Evolutionary conservation across 176 grass and related monocot species (phyloP).

Genomic region (Juncus inflexus): DNA sequence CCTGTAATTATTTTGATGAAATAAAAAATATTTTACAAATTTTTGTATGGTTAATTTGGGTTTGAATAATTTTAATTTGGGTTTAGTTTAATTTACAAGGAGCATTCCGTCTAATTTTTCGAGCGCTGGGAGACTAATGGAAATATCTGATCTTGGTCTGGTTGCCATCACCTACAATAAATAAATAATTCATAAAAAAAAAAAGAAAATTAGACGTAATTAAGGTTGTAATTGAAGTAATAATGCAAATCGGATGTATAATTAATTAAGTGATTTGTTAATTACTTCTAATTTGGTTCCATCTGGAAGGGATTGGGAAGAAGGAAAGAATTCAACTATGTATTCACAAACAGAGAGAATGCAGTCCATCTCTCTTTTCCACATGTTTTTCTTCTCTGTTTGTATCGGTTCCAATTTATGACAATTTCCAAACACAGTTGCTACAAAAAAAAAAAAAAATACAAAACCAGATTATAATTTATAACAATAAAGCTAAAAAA

Average conservation of each 20-base stretch:
- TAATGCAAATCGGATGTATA: not conserved
- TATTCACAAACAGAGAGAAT: slow-evolving; percentile 74
- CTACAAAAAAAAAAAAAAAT: slow-evolving; percentile 36
- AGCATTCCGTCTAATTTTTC: slow-evolving; percentile 89
- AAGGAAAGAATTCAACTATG: slow-evolving; percentile 83
- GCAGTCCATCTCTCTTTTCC: slow-evolving; percentile 86
- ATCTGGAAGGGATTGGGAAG: slow-evolving; percentile 51
- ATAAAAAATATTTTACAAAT: not conserved
- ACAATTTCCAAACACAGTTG: slow-evolving; percentile 83
- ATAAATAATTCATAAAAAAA: not conserved
- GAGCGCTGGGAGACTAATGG: slow-evolving; percentile 82
- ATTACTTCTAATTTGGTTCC: slow-evolving; percentile 47
- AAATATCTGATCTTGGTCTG: slow-evolving; percentile 61
- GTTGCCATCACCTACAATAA: slow-evolving; percentile 64
- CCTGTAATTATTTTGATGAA: slow-evolving; percentile 35
- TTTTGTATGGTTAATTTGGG: not conserved
- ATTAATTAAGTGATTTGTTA: not conserved
- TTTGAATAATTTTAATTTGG: not conserved
- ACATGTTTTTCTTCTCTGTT: slow-evolving; percentile 64
- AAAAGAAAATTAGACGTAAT: not conserved
- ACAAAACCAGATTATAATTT: slow-evolving; percentile 9
- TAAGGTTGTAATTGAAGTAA: not conserved
- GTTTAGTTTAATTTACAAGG: slow-evolving; percentile 39
- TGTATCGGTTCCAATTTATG: slow-evolving; percentile 65
- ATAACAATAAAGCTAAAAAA: not conserved